Conservation (phyloP, 2,329 filamentous ascomycete genomes). For the Zasmidium citrigriseum region DNA sequence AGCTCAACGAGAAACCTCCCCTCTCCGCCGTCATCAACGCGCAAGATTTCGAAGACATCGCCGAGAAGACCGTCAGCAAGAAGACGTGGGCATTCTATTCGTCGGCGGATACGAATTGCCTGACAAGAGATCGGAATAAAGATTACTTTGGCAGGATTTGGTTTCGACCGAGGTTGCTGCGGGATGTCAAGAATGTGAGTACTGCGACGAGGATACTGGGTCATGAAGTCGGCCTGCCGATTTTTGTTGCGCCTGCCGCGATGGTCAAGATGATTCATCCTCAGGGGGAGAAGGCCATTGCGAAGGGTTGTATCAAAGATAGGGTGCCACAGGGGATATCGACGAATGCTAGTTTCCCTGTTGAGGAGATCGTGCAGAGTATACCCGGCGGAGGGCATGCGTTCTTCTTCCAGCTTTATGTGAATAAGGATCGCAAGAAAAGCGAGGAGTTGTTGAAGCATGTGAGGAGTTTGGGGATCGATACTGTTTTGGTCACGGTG, state of each 20-base stretch:
- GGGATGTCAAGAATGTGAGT: constrained; percentile 39
- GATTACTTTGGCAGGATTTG: constrained; percentile 47
- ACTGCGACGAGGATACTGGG: constrained; percentile 39
- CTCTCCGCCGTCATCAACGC: constrained; percentile 49
- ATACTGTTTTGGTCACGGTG: constrained; percentile 60
- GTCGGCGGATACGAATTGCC: constrained; percentile 53
- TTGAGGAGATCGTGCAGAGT: constrained; percentile 33
- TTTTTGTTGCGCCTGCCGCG: constrained; percentile 40
- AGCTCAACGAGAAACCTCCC: constrained; percentile 44
- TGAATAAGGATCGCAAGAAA: constrained; percentile 57
- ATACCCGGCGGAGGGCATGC: constrained; percentile 29
- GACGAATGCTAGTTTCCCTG: constrained; percentile 36
- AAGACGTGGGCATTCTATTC: constrained; percentile 51
- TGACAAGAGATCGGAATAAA: constrained; percentile 47
- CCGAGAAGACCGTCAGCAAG: constrained; percentile 36
- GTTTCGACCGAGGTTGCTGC: constrained; percentile 50
- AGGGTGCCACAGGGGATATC: constrained; percentile 34
- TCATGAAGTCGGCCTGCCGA: constrained; percentile 34
- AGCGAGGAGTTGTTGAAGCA: constrained; percentile 52
- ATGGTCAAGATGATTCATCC: constrained; percentile 40
- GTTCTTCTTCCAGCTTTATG: constrained; percentile 64
- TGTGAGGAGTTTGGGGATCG: constrained; percentile 50
- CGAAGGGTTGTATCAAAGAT: constrained; percentile 29
- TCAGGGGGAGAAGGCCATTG: constrained; percentile 41
- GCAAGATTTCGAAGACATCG: constrained; percentile 49